Evolutionary conservation across 768 basidiomycete genomes (phyloP).

Genomic region (Suillus spraguei): DNA sequence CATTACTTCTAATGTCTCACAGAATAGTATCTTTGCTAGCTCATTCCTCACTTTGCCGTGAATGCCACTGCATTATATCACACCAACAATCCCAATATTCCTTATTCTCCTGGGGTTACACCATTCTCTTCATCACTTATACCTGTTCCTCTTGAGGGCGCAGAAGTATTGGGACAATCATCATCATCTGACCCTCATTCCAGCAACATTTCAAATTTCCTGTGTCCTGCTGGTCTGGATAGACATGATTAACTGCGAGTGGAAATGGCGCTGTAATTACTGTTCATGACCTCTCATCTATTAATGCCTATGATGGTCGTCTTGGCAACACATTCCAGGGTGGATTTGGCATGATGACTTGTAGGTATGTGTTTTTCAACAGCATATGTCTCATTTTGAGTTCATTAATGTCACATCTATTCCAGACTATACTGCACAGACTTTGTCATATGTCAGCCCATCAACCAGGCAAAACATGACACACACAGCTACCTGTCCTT

Average conservation of each 20-base stretch:
- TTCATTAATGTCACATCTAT: constrained; percentile 74
- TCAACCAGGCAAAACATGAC: constrained; percentile 72
- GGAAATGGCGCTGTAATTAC: constrained; percentile 74
- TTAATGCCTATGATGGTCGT: constrained; percentile 78
- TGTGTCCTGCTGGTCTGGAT: constrained; percentile 86
- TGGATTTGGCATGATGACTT: constrained; percentile 80
- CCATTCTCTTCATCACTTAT: constrained; percentile 91
- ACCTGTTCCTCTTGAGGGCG: constrained; percentile 67
- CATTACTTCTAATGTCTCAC: constrained; percentile 74
- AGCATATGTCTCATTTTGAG: constrained; percentile 15
- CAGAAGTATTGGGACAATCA: constrained; percentile 60
- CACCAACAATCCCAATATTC: constrained; percentile 84
- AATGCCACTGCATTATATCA: constrained; percentile 50
- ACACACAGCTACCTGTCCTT: constrained; percentile 78
- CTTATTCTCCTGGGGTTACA: constrained; percentile 78
- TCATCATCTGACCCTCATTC: constrained; percentile 63
- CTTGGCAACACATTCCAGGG: constrained; percentile 89
- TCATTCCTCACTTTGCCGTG: constrained; percentile 78
- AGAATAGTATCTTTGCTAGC: constrained; percentile 82
- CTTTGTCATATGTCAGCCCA: constrained; percentile 78
- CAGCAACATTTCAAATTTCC: constrained; percentile 63
- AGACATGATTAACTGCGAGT: constrained; percentile 87
- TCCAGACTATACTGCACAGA: constrained; percentile 83
- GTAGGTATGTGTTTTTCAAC: constrained; percentile 59
- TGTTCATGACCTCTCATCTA: constrained; percentile 70